phyloP scores from a whole-genome alignment of 2,329 filamentous ascomycete genomes.

The Sarocladiaceae sp. region DNA sequence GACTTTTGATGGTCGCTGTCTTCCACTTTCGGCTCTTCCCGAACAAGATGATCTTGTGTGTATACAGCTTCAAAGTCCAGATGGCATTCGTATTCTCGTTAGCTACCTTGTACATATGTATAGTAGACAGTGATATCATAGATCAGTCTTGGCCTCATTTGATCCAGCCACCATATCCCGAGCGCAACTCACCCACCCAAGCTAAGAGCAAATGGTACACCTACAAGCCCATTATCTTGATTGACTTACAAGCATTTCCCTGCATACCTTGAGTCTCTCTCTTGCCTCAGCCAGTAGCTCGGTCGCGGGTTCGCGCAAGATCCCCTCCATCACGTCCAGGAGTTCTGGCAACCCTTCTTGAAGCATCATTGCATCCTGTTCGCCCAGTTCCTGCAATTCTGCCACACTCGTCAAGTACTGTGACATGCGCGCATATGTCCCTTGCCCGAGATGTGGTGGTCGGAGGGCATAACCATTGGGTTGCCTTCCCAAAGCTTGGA shows the following conservation, averaged over 20 bases:
- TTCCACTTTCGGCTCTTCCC: background rate
- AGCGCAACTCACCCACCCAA: background rate
- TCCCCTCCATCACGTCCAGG: conserved; percentile 37
- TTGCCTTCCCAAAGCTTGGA: conserved; percentile 67
- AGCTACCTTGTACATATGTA: no score
- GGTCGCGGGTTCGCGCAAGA: conserved; percentile 42
- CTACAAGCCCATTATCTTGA: conserved; percentile 5
- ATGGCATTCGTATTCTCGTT: background rate
- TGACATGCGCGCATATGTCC: conserved; percentile 31
- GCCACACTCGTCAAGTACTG: conserved; percentile 60
- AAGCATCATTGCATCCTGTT: conserved; percentile 62
- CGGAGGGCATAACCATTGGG: conserved; percentile 40
- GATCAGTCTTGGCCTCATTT: background rate
- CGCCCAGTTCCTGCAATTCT: conserved; percentile 63
- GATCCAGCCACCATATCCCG: background rate
- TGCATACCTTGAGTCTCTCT: conserved; percentile 63
- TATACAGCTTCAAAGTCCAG: no score
- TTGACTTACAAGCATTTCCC: conserved; percentile 19
- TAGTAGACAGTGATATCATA: background rate
- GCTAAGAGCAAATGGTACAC: no score
- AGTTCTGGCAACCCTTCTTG: conserved; percentile 49
- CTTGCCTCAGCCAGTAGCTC: conserved; percentile 78
- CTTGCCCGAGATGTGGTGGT: conserved; percentile 33
- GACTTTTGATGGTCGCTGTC: background rate
- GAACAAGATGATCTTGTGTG: no score